Percentiles rank a stretch among this genome's conserved stretches.
Evolutionary conservation across 257 asterid species (phyloP).

Genomic region (Parsonsia alboflavescens): DNA sequence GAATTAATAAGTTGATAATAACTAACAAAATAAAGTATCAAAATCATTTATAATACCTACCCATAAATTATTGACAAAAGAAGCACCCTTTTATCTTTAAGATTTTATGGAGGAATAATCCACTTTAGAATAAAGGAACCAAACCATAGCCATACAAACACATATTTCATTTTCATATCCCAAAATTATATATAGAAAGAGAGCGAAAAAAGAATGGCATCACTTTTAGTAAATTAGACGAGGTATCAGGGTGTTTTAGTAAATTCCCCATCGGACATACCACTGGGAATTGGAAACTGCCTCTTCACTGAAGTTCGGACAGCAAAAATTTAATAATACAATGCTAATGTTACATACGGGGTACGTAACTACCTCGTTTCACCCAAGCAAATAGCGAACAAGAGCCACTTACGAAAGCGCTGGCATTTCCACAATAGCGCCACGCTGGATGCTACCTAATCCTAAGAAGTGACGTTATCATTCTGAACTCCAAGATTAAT

Average conservation of each 20-base stretch:
- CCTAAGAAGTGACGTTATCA: conserved; percentile 8
- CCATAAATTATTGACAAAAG: background rate
- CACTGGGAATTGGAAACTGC: background rate
- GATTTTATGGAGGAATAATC: background rate
- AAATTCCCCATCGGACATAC: background rate
- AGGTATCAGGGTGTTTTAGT: background rate
- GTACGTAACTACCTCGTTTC: conserved; percentile 1
- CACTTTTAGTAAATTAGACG: background rate
- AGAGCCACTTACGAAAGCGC: background rate
- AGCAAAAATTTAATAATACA: conserved; percentile 5
- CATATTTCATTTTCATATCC: background rate
- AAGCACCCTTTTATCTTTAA: background rate
- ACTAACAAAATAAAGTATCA: no score
- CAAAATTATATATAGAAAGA: background rate
- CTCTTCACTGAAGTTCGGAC: conserved; percentile 1
- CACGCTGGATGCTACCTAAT: conserved; percentile 9
- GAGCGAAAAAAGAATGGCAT: no score
- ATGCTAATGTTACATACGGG: background rate
- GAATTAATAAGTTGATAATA: no score
- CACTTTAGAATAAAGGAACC: background rate
- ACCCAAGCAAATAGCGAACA: conserved; percentile 8
- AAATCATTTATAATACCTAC: background rate
- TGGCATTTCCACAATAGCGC: background rate
- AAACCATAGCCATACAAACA: background rate
- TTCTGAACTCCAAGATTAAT: background rate